Conservation (phyloP, 1,284 basidiomycete species). For the Boletus mariae region DNA sequence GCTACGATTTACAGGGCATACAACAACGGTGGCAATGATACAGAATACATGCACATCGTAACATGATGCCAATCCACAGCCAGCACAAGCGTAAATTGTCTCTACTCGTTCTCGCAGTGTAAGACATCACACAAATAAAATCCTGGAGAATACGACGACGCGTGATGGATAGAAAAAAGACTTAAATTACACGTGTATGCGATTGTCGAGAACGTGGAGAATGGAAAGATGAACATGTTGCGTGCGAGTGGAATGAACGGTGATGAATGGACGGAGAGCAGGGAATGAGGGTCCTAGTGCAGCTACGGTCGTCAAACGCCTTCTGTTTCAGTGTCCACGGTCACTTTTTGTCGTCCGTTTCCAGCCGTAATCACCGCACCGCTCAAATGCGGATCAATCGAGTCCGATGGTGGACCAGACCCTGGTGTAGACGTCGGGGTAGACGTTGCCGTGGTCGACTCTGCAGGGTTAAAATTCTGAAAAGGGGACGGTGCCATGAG, state of each 20-base stretch:
- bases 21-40: background rate
- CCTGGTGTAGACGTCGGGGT: constrained; percentile 38
- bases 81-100: constrained; percentile 1
- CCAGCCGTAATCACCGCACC: constrained; percentile 23
- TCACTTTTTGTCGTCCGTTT: constrained; percentile 25
- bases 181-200: constrained; percentile 22
- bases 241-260: background rate
- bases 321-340: constrained; percentile 26
- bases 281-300: background rate
- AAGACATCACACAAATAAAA: no score
- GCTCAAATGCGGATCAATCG: constrained; percentile 48
- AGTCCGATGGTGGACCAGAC: constrained; percentile 38
- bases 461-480: constrained; percentile 37
- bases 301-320: constrained; percentile 15
- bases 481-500: constrained; percentile 66
- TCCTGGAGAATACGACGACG: background rate
- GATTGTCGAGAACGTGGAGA: background rate
- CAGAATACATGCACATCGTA: background rate
- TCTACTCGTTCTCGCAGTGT: no score
- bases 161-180: background rate
- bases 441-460: constrained; percentile 30
- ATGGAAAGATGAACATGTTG: background rate
- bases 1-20: background rate
- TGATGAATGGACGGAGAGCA: background rate
- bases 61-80: background rate